Base-by-base conservation (phyloP, 805 yeast species). In the Starmerella ratchasimensis region DNA sequence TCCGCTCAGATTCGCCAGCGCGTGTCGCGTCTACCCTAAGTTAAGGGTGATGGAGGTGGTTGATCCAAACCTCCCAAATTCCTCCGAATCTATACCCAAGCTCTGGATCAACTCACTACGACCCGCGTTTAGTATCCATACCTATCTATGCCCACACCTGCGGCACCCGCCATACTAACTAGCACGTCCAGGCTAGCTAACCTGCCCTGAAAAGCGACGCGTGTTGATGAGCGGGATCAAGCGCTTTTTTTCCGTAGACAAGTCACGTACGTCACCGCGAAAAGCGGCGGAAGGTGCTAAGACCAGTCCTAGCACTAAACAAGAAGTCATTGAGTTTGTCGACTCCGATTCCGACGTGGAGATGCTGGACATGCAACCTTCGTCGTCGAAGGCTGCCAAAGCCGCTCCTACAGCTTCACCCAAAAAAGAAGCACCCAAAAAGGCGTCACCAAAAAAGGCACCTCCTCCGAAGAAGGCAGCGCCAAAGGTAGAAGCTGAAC, bases 241-340 rank as follows among this genome's bases (percentile, higher is more conserved):
- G 36, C 36, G 36, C 16, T 42, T 42, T 31, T 42, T 42, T 15
- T 38, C 45, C 11, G 43, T 42, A 17, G 42, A 42, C 28, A 34
- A 34, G 17, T 16, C 35, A 24, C 34, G 38, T 15, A 34, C 35
- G 19, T 36, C 44, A 41, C 35, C 25, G 4, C 31, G 14, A 7
- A 26, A 9, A 10, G 13, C 28, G 28, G 15, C 7, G 28, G 28
- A 26, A 26, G 28, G 15, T 7, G 28, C 28, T 6, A 6, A 9
- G 7, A 26, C 9, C 7, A 13, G 15, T n/a, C 28, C 9, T 9
- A 8, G n/a, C 15, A 4, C 31, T 18, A 23, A 16, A 19, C 17
- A 22, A 11, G 35, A 32, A 15, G 36, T 20, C 9, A n/a, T 37
- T 5, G 26, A 31, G 3, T 23, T 37, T 13, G 33, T 23, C 17